These are phyloP conservation scores for Arabidopsis hybrid DNA, from an alignment of 441 rosid species.

Conservation along the genomic window DNA sequence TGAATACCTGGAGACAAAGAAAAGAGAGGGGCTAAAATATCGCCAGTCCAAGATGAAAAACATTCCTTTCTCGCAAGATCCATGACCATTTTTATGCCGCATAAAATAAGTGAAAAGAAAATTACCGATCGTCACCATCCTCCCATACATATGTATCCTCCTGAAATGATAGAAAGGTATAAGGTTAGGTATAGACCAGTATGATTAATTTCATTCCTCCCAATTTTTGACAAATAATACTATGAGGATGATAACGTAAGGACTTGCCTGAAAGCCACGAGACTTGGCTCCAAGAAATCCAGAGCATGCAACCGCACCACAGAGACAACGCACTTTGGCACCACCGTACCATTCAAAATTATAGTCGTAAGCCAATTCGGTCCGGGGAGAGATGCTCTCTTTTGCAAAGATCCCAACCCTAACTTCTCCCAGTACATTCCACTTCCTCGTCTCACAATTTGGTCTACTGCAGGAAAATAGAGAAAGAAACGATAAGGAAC, in stretches of 20 bases:
- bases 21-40: neutral
- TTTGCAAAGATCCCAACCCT: constrained; percentile 97
- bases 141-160: constrained; percentile 97
- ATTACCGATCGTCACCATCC: constrained; percentile 91
- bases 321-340: constrained; percentile 92
- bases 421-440: constrained; percentile 91
- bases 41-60: neutral
- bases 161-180: constrained; percentile 49
- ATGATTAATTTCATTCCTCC: neutral
- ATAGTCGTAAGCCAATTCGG: constrained; percentile 87
- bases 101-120: neutral
- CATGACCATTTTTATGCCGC: neutral
- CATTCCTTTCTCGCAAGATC: neutral
- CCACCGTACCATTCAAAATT: constrained; percentile 99
- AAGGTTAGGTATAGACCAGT: neutral
- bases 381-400: constrained; percentile 66
- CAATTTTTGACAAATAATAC: neutral
- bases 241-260: constrained; percentile 5
- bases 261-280: constrained; percentile 91
- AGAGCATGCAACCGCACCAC: constrained; percentile 87
- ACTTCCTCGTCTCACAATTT: constrained; percentile 97
- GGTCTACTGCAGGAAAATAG: constrained; percentile 68
- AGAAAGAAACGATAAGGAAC: constrained; percentile 16
- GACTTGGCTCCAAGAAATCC: constrained; percentile 98
- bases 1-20: constrained; percentile 63